Base-by-base conservation (phyloP, 2,329 filamentous ascomycete species). In the Knoxdaviesia proteae region DNA sequence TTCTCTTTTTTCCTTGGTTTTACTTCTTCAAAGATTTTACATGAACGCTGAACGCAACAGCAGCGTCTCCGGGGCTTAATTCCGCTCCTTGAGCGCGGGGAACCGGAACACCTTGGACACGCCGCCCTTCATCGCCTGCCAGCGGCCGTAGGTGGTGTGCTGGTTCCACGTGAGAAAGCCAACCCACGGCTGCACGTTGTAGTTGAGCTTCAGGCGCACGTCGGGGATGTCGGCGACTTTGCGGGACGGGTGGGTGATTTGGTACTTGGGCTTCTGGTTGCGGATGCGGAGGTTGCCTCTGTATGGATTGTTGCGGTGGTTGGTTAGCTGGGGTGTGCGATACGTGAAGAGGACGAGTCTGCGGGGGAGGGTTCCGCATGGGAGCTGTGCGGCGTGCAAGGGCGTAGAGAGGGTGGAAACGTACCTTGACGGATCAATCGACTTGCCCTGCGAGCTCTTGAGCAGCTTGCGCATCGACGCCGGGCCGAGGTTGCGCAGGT, bases 151-250 rank as follows among this genome's bases (percentile, higher is more conserved):
- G 49, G 71, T 65, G 48, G 66, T 58, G 31, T 32, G 32, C 48
- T 74, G 66, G 53, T 80, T 79, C 90, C 90, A 98, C 37, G 80
- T 80, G 58, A 96, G 61, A 42, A 80, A 61, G 9, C 90, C 90
- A 7, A 98, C 84, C 84, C 88, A 96, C 33, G 90, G 90, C 67
- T 98, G 90, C 46, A 96, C 81, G 61, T 96, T 96, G 75, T 93
- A 98, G 55, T 90, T 80, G 42, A 96, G 65, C 52, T 78, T 76
- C 48, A 98, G 65, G 32, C 74, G 77, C 44, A 88, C 84, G 56
- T 90, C 77, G 41, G 70, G 64, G 40, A 75, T 67, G 53, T 80
- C 70, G 39, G 83, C 81, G 49, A 96, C 69, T 58, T 77, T 77
- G 47, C 87, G 82, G 7, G 71, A 72, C 7, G 88, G 82, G 58